Conservation (phyloP, 495 filamentous ascomycete species). For the Tetracladium marchalianum region DNA sequence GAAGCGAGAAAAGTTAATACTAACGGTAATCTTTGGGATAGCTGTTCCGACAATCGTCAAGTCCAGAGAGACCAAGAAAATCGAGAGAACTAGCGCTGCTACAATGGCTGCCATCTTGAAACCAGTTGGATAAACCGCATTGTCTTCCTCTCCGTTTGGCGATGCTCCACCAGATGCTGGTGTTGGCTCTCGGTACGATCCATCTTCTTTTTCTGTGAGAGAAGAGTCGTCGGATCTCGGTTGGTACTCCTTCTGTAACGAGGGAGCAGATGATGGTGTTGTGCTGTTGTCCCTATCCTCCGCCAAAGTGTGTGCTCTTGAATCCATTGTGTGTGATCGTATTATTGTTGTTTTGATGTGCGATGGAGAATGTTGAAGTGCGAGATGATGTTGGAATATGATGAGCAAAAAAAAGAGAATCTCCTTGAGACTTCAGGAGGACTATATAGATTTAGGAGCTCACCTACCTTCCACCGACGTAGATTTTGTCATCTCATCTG, state of each 20-base stretch:
- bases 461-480: too few relatives aligned
- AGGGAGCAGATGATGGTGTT: constrained; percentile 4
- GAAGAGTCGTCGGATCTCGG: neutral
- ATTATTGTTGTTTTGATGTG: neutral
- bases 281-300: constrained; percentile 11
- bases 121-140: constrained; percentile 13
- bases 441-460: too few relatives aligned
- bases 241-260: constrained; percentile 8
- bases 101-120: constrained; percentile 9
- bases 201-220: constrained; percentile 14
- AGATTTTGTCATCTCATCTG: too few relatives aligned
- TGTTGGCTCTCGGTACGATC: neutral
- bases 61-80: constrained; percentile 34
- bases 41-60: constrained; percentile 46
- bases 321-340: constrained; percentile 12
- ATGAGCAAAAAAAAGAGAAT: too few relatives aligned
- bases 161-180: neutral
- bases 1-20: too few relatives aligned
- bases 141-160: constrained; percentile 1
- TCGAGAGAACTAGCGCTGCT: constrained; percentile 12
- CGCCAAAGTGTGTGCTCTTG: constrained; percentile 12
- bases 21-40: constrained; percentile 37
- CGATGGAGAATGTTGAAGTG: too few relatives aligned
- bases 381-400: too few relatives aligned
- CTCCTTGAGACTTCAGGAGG: too few relatives aligned